phyloP scores from a whole-genome alignment of 768 basidiomycete species.

The Melanogaster broomeanus region DNA sequence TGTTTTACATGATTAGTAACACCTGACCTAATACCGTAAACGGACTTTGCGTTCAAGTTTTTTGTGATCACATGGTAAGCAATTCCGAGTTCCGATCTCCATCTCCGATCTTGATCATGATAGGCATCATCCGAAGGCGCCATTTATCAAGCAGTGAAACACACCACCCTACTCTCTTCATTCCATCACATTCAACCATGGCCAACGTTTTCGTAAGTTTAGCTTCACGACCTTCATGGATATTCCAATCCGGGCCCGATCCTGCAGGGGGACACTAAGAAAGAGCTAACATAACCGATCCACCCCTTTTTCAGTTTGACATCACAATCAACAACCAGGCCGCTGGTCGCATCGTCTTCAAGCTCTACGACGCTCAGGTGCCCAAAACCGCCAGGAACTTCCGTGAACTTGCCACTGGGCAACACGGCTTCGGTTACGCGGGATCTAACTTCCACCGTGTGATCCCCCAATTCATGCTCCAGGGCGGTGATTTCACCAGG shows the following conservation, averaged over 20 bases:
- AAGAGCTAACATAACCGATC: not conserved
- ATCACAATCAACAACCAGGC: constrained; percentile 46
- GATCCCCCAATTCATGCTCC: constrained; percentile 85
- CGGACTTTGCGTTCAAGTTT: too few relatives aligned
- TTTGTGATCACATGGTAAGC: constrained; percentile 2
- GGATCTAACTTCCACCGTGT: constrained; percentile 77
- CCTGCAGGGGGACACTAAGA: not conserved
- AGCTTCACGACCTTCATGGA: not conserved
- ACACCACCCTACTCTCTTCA: constrained; percentile 3
- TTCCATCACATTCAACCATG: constrained; percentile 17
- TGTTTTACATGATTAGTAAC: too few relatives aligned
- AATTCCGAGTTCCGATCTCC: constrained; percentile 10
- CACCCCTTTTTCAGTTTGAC: constrained; percentile 56
- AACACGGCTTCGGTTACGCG: constrained; percentile 72
- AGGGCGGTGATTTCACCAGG: constrained; percentile 85
- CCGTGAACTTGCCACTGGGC: constrained; percentile 82
- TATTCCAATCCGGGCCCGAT: not conserved
- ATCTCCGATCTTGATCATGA: constrained; percentile 19
- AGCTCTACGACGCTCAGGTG: constrained; percentile 78
- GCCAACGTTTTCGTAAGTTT: constrained; percentile 18
- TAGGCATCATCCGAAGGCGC: constrained; percentile 15
- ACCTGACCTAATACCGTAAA: too few relatives aligned
- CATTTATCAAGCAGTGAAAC: constrained; percentile 10
- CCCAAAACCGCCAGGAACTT: constrained; percentile 83
- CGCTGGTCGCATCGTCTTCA: constrained; percentile 72